Base-by-base conservation (phyloP, 768 basidiomycete genomes). In the Inosperma sp. region DNA sequence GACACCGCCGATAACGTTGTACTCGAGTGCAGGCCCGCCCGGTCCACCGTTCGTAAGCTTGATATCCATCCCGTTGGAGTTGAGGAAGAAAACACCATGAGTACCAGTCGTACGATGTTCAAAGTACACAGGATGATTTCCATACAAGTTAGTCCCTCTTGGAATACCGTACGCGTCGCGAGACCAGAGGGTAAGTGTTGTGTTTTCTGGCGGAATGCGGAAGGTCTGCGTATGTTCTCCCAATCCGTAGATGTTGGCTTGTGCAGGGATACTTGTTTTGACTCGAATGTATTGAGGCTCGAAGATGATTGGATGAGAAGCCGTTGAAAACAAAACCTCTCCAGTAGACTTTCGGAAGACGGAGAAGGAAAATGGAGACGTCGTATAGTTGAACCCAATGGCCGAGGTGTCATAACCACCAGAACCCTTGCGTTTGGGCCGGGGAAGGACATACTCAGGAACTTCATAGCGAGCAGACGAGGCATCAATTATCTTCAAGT, bases 11-110 rank as follows among this genome's bases (percentile, higher is more conserved):
- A 92, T 84, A 26, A 79, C 77, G 53, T 87, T 83, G 64, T 89
- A 92, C 68, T 90, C 84, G 51, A 87, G 64, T 3, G 77, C 65
- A 7, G 73, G 70, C 16, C 60, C 66, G 5, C 56, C 63, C 23
- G 61, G 55, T 9, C 65, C 67, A 16, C 67, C 66, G 39, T 74
- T 68, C 22, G 73, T 75, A 49, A 87, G 68, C 60, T 86, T 86
- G 69, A 89, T 71, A 54, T 89, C 86, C 83, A 88, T 87, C 0
- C 86, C 86, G 56, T 85, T 80, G 8, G 84, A 80, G 61, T 80
- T 86, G 47, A 84, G 73, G 0, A 88, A 62, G 60, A 86, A 79
- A 25, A 88, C 84, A 12, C 78, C 86, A 65, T 87, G 84, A 1
- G 84, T 84, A 5, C 80, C 82, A 0, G 77, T 79, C 7, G 70